Conservation (phyloP, 2,329 filamentous ascomycete species). For the Colletotrichum somersetense region DNA sequence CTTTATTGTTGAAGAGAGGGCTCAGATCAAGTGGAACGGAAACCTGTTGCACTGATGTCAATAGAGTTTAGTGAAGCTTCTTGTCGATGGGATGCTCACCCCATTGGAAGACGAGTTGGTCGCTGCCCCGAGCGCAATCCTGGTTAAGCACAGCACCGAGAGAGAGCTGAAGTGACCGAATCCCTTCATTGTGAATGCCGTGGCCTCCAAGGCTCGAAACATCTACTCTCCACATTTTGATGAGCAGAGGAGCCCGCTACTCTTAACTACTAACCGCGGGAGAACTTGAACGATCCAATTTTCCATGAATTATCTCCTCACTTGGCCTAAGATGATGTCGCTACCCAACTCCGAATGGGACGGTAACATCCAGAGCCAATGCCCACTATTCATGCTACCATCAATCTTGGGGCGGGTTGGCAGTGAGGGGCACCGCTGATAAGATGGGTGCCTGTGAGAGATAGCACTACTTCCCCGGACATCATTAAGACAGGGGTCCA, state of each 20-base stretch:
- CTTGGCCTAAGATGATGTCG: conserved; percentile 26
- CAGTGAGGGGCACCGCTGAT: conserved; percentile 34
- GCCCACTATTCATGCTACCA: conserved; percentile 40
- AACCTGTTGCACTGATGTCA: conserved; percentile 10
- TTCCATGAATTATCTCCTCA: conserved; percentile 9
- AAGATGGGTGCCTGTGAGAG: conserved; percentile 23
- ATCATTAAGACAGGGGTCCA: conserved; percentile 14
- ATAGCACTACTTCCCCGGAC: conserved; percentile 21
- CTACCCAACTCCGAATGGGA: conserved; percentile 22
- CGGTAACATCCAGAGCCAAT: conserved; percentile 36
- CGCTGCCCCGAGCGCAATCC: conserved; percentile 9
- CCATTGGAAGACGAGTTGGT: conserved; percentile 5
- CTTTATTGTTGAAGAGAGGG: conserved; percentile 59
- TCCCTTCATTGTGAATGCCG: conserved; percentile 22
- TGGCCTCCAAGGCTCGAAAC: not conserved
- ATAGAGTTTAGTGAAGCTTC: not conserved
- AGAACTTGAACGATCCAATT: conserved; percentile 23
- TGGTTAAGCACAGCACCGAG: conserved; percentile 13
- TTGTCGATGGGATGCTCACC: not conserved
- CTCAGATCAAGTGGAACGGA: conserved; percentile 21
- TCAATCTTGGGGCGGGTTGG: conserved; percentile 5
- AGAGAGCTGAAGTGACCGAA: not conserved
- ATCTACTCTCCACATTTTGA: not conserved
- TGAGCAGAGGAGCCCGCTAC: conserved; percentile 5
- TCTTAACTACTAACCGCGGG: conserved; percentile 19